phyloP scores from a whole-genome alignment of 73 alveolate species.

The Paramecium biaurelia region DNA sequence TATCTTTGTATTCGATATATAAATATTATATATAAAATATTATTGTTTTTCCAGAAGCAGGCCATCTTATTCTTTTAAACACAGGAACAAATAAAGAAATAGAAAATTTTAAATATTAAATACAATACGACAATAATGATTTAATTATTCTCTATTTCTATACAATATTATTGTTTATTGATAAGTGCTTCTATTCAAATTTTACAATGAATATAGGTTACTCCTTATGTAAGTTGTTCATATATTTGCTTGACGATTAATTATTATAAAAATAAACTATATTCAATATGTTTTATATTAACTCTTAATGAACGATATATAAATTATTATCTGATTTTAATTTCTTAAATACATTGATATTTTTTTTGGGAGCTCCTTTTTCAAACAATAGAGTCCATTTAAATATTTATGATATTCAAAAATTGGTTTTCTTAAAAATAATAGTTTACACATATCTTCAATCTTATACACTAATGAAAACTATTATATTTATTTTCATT shows the following conservation, averaged over 20 bases:
- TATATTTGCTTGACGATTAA: background rate
- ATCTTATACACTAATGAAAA: background rate
- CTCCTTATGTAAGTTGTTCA: background rate
- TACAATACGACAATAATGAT: background rate
- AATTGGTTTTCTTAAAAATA: background rate
- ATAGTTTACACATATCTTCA: background rate
- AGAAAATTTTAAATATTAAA: background rate
- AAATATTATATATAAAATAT: background rate
- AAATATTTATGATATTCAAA: too few relatives aligned
- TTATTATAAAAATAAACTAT: background rate
- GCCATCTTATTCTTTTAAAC: background rate
- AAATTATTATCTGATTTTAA: background rate
- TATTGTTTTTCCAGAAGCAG: background rate
- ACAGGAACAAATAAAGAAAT: background rate
- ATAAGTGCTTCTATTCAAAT: background rate
- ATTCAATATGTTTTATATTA: background rate
- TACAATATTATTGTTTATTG: background rate
- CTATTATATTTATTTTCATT: background rate
- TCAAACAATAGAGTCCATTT: too few relatives aligned
- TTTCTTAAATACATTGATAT: background rate
- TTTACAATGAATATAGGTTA: background rate
- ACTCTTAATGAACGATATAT: background rate
- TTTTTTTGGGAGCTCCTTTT: background rate
- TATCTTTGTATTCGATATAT: background rate
- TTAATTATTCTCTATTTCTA: background rate